Conservation (phyloP, 495 filamentous ascomycete genomes). For the Aspergillus kassunensis region DNA sequence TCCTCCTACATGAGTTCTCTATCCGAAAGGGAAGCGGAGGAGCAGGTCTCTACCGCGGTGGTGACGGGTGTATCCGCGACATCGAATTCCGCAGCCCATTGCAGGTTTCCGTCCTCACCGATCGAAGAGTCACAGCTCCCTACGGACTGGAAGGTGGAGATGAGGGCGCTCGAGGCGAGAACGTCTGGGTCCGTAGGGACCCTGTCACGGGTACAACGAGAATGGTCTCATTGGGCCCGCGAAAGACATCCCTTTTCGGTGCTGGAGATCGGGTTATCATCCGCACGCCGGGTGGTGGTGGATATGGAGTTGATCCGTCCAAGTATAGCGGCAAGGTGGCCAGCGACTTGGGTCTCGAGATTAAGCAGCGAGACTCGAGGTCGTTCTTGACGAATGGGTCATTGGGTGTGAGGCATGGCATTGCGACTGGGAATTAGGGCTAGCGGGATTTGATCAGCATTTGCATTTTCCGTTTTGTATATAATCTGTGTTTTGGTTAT, state of each 20-base stretch:
- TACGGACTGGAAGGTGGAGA: slow-evolving; percentile 48
- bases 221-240: slow-evolving; percentile 8
- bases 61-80: slow-evolving; percentile 35
- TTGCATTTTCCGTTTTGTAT: no score
- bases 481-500: no score
- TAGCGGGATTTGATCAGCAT: no score
- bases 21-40: slow-evolving; percentile 57
- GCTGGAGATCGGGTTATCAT: slow-evolving; percentile 12
- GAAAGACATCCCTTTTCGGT: slow-evolving; percentile 11
- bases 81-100: slow-evolving; percentile 50
- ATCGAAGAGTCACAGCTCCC: slow-evolving; percentile 77
- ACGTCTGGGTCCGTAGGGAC: slow-evolving; percentile 16
- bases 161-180: slow-evolving; percentile 13
- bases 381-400: slow-evolving; percentile 11
- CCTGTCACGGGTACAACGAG: slow-evolving; percentile 10
- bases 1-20: slow-evolving; percentile 74
- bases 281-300: slow-evolving; percentile 11
- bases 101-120: slow-evolving; percentile 81
- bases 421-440: slow-evolving; percentile 11
- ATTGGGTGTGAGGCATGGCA: slow-evolving; percentile 7
- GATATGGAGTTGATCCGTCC: slow-evolving; percentile 2
- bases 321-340: background rate
- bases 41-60: slow-evolving; percentile 25
- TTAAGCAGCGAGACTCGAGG: slow-evolving; percentile 5
- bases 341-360: background rate